A percentile compares a stretch with the other conserved stretches of the same genome.
Conservation (phyloP, 2,329 filamentous ascomycete genomes). For the Aspergillus sp. region DNA sequence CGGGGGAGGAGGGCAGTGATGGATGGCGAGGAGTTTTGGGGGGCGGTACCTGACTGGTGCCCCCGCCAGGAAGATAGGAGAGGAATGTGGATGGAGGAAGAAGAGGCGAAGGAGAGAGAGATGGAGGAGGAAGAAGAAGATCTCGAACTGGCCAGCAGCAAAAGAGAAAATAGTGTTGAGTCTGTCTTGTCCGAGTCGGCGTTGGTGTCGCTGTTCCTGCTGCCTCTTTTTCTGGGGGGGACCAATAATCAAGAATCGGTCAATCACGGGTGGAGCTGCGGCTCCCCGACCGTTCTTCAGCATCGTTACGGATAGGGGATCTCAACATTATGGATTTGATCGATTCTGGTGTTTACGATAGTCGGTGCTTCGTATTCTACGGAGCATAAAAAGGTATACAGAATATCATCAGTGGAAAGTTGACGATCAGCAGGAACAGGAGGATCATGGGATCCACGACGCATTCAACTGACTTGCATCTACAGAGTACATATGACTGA, state of each 20-base stretch:
- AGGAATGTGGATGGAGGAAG: neutral
- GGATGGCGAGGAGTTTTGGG: slow-evolving; percentile 4
- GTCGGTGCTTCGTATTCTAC: too few species aligned
- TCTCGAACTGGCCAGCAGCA: slow-evolving; percentile 6
- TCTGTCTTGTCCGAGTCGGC: neutral
- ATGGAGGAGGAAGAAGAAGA: slow-evolving; percentile 3
- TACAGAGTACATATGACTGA: too few species aligned
- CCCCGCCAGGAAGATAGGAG: neutral
- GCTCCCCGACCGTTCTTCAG: neutral
- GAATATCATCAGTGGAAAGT: too few species aligned
- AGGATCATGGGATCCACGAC: too few species aligned
- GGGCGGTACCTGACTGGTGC: slow-evolving; percentile 11
- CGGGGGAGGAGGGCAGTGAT: slow-evolving; percentile 9
- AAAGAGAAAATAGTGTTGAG: neutral
- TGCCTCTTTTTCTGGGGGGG: neutral
- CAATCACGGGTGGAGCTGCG: neutral
- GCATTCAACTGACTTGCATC: too few species aligned
- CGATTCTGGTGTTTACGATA: too few species aligned
- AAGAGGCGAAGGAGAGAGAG: neutral
- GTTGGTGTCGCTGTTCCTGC: neutral
- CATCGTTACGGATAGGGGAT: too few species aligned
- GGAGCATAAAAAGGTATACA: too few species aligned
- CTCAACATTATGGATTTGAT: too few species aligned
- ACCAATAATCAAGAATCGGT: neutral
- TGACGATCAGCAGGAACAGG: too few species aligned